These are phyloP conservation scores for Collybiopsis confluens DNA, from an alignment of 768 basidiomycete species.

Conservation along the genomic window DNA sequence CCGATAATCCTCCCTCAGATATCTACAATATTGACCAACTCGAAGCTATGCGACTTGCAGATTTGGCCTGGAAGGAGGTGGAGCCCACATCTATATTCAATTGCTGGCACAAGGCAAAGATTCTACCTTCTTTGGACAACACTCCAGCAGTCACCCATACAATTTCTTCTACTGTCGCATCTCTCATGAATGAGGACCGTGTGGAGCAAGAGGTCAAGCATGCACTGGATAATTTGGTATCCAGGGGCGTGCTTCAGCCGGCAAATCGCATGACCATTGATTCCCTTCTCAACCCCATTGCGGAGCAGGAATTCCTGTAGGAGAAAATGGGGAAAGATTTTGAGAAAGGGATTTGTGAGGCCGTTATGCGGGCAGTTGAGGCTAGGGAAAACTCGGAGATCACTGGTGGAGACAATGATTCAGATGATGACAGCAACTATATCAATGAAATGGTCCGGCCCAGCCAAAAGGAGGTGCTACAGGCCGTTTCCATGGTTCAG, in stretches of 20 bases:
- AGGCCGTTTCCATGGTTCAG: conserved; percentile 16
- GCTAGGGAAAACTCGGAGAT: conserved; percentile 9
- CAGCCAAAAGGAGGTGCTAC: no score
- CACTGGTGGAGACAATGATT: conserved; percentile 11
- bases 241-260: conserved; percentile 16
- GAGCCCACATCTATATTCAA: background rate
- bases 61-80: conserved; percentile 1
- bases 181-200: no score
- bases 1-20: no score
- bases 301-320: conserved; percentile 11
- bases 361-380: conserved; percentile 13
- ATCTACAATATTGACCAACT: no score
- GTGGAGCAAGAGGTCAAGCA: no score
- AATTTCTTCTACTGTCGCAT: no score
- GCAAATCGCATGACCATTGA: conserved; percentile 17
- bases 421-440: conserved; percentile 5
- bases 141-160: no score
- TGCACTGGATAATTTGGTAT: no score
- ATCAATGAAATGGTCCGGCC: conserved; percentile 18
- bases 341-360: conserved; percentile 14
- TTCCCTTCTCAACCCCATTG: conserved; percentile 17
- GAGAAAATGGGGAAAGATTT: conserved; percentile 13
- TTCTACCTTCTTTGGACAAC: no score
- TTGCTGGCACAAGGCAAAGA: no score
- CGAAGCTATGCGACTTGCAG: no score